Percentiles rank a stretch among this genome's conserved stretches.
These are phyloP conservation scores for Lichtheimia corymbifera DNA, from an alignment of 371 early-diverging fungal genomes.

Conservation along the genomic window DNA sequence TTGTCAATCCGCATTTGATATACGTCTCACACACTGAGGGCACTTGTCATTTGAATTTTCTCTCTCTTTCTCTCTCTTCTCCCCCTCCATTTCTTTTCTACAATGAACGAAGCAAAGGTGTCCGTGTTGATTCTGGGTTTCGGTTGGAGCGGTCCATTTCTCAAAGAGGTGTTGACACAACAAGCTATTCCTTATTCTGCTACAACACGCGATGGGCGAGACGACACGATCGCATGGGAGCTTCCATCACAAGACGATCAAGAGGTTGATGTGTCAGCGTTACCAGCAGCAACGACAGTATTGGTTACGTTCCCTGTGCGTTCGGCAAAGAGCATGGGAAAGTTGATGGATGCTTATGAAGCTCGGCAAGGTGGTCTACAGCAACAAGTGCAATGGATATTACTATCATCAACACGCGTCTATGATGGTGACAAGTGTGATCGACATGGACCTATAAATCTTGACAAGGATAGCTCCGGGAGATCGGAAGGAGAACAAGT, in stretches of 20 bases:
- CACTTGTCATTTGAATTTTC: not conserved
- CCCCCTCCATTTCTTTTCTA: not conserved
- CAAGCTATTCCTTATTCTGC: constrained; percentile 34
- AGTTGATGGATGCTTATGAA: constrained; percentile 34
- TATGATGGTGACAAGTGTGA: constrained; percentile 28
- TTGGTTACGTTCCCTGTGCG: constrained; percentile 44
- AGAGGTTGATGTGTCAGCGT: constrained; percentile 20
- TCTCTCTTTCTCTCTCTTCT: not conserved
- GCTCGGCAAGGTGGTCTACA: constrained; percentile 8
- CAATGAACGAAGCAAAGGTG: constrained; percentile 27
- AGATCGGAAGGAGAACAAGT: constrained; percentile 38
- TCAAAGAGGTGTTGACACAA: constrained; percentile 23
- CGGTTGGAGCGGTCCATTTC: constrained; percentile 52
- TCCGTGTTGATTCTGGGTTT: constrained; percentile 45
- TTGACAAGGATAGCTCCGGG: constrained; percentile 32
- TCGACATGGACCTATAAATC: constrained; percentile 39
- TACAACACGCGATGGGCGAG: constrained; percentile 48
- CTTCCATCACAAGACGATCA: constrained; percentile 15
- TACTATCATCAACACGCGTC: constrained; percentile 44
- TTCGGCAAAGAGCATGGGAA: constrained; percentile 22
- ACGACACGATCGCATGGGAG: constrained; percentile 39
- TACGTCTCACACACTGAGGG: not conserved
- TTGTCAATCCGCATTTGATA: not conserved
- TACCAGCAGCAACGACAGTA: constrained; percentile 40
- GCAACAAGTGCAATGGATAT: constrained; percentile 33